Evolutionary conservation across 306 rosid genomes (phyloP).

Genomic region (Trichosanthes truncata): DNA sequence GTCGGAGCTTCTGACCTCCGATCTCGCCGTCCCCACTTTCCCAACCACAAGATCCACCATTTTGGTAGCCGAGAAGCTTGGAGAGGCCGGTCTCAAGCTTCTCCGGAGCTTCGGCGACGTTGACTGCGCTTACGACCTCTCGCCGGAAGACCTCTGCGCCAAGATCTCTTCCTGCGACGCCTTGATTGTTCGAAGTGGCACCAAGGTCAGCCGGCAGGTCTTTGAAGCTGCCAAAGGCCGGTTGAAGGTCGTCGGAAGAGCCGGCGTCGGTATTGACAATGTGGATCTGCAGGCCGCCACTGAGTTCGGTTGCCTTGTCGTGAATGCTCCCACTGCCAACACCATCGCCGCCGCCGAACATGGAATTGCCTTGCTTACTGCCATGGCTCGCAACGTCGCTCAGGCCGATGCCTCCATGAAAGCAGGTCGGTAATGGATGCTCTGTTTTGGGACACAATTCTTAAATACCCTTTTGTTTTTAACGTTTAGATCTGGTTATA

Average conservation of each 20-base stretch:
- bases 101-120: conserved; percentile 47
- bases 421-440: conserved; percentile 35
- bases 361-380: conserved; percentile 68
- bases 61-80: conserved; percentile 74
- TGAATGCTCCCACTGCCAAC: conserved; percentile 83
- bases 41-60: conserved; percentile 31
- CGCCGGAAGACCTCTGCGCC: conserved; percentile 45
- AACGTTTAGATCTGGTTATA: neutral
- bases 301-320: conserved; percentile 77
- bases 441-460: neutral
- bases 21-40: neutral
- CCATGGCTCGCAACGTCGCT: conserved; percentile 81
- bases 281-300: conserved; percentile 94
- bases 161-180: conserved; percentile 74
- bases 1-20: neutral
- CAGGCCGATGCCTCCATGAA: conserved; percentile 85
- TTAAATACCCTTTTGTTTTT: neutral
- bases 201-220: conserved; percentile 58
- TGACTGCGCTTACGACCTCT: conserved; percentile 47
- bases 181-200: conserved; percentile 74
- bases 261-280: conserved; percentile 92
- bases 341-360: conserved; percentile 90
- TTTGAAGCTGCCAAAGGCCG: conserved; percentile 61
- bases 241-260: conserved; percentile 86
- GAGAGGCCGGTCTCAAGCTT: conserved; percentile 63